phyloP scores from a whole-genome alignment of 192 early-diverging fungal species.

The Coemansia sp. region DNA sequence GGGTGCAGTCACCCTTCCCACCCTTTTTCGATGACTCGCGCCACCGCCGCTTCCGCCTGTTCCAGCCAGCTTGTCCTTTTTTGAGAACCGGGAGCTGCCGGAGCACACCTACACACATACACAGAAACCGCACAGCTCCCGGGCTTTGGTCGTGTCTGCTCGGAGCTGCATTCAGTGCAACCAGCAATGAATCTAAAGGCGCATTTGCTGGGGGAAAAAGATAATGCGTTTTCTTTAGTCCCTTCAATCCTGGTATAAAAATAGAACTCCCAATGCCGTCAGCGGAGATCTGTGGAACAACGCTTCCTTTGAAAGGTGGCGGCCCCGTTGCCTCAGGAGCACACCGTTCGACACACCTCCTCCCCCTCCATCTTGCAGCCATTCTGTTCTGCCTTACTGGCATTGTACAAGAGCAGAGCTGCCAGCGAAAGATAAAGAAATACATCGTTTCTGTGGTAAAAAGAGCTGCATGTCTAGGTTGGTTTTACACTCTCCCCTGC shows the following conservation, averaged over 20 bases:
- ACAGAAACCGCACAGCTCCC: neutral
- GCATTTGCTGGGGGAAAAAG: neutral
- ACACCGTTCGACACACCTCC: too few relatives aligned
- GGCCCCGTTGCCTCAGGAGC: neutral
- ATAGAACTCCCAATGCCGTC: neutral
- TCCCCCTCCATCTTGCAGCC: too few relatives aligned
- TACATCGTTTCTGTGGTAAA: too few relatives aligned
- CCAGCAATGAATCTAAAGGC: neutral
- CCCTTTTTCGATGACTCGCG: neutral
- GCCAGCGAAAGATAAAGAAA: neutral
- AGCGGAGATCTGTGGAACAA: neutral
- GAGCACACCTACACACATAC: neutral
- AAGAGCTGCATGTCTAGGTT: neutral
- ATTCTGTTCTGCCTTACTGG: neutral
- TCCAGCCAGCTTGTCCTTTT: neutral
- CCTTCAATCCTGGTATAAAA: neutral
- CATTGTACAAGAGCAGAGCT: neutral
- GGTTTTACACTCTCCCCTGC: slow-evolving; percentile 3
- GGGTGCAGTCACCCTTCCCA: neutral
- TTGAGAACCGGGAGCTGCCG: neutral
- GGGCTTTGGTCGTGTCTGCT: neutral
- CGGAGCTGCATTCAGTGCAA: neutral
- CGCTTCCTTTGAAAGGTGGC: neutral
- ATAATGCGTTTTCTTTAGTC: neutral
- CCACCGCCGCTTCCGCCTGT: neutral